Percentiles rank a stretch among this genome's conserved stretches.
Conservation (phyloP, 1,284 basidiomycete genomes). For the Boletus albobrunnescens region DNA sequence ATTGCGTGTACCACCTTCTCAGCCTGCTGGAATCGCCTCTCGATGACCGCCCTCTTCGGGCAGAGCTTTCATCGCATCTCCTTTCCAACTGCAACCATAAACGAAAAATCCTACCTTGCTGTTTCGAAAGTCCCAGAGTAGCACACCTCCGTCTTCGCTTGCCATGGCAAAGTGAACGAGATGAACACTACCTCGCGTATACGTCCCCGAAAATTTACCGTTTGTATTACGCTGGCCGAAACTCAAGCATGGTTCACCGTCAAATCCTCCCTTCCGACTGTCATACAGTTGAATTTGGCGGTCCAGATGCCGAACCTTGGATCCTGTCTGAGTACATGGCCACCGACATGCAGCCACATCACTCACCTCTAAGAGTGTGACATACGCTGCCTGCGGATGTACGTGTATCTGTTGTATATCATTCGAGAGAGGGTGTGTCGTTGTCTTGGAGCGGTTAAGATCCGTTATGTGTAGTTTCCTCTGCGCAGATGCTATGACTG, state of each 20-base stretch:
- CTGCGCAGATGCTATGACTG: constrained; percentile 35
- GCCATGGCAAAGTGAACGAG: constrained; percentile 44
- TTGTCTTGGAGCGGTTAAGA: constrained; percentile 29
- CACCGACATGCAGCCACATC: constrained; percentile 14
- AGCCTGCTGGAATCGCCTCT: constrained; percentile 31
- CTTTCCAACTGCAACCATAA: constrained; percentile 7
- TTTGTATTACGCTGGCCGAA: constrained; percentile 41
- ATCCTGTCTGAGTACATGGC: constrained; percentile 13
- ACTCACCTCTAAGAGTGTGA: constrained; percentile 48
- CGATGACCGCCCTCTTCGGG: constrained; percentile 35
- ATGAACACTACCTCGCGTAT: constrained; percentile 33
- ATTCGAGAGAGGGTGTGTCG: constrained; percentile 37
- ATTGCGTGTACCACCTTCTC: constrained; percentile 42
- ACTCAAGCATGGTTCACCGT: constrained; percentile 38
- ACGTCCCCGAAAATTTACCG: constrained; percentile 19
- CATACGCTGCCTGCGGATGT: constrained; percentile 39
- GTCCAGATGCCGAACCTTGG: constrained; percentile 47
- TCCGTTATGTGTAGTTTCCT: constrained; percentile 34
- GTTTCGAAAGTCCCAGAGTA: constrained; percentile 51
- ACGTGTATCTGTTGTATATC: constrained; percentile 45
- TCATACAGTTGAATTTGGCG: constrained; percentile 49
- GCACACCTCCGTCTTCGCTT: constrained; percentile 42
- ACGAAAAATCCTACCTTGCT: constrained; percentile 35
- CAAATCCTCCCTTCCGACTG: constrained; percentile 37
- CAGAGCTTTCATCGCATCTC: constrained; percentile 22